Percentiles rank a stretch among this genome's conserved stretches.
Evolutionary conservation across 2,329 filamentous ascomycete species (phyloP).

Genomic region (Colletotrichum salicis): DNA sequence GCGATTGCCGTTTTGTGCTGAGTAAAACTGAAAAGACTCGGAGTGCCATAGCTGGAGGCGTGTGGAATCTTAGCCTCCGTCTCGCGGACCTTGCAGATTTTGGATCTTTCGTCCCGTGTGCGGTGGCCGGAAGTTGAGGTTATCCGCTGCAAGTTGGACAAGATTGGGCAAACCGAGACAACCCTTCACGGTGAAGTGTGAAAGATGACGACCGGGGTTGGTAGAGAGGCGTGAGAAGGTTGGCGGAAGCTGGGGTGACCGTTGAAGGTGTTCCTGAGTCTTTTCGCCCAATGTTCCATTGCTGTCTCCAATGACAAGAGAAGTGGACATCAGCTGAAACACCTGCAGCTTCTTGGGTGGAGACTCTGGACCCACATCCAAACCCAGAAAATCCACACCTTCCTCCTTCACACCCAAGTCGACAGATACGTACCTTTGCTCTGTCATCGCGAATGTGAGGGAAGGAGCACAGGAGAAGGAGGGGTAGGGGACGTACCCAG

Average conservation of each 20-base stretch:
- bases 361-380: not conserved
- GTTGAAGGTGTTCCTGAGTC: constrained; percentile 33
- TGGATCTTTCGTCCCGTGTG: constrained; percentile 20
- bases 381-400: not conserved
- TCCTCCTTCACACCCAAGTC: not conserved
- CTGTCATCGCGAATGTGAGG: not conserved
- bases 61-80: constrained; percentile 1
- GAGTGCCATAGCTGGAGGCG: no score
- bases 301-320: constrained; percentile 35
- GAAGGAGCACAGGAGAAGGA: not conserved
- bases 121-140: constrained; percentile 30
- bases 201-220: not conserved
- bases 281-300: constrained; percentile 33
- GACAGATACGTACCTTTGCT: not conserved
- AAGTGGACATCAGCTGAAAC: constrained; percentile 37
- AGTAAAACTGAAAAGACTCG: not conserved
- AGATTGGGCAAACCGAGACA: not conserved
- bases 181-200: not conserved
- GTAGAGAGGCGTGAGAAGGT: not conserved
- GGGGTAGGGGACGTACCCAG: not conserved
- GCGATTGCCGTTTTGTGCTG: not conserved
- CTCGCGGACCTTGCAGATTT: constrained; percentile 18
- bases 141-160: constrained; percentile 22
- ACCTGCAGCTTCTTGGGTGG: constrained; percentile 27
- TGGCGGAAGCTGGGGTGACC: constrained; percentile 26